Evolutionary conservation across 2,329 filamentous ascomycete genomes (phyloP).

Genomic region (Apiospora saccharicola): DNA sequence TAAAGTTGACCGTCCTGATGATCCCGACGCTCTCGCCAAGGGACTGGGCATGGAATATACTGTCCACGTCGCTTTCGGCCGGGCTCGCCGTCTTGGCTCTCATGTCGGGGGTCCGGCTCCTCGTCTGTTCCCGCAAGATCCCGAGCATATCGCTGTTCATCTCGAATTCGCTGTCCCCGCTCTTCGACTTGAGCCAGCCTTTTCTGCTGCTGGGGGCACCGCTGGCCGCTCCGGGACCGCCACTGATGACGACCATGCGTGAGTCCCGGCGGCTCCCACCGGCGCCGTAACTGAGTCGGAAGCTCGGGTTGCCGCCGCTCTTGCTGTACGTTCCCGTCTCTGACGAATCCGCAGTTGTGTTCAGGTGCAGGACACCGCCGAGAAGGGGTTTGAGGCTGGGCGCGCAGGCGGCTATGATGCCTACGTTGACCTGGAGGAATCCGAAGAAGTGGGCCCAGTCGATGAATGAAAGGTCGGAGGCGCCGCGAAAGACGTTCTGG

Average conservation of each 20-base stretch:
- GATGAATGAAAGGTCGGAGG: background rate
- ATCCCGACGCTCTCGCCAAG: background rate
- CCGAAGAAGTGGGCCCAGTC: conserved; percentile 27
- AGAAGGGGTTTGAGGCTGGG: conserved; percentile 23
- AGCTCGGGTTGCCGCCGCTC: background rate
- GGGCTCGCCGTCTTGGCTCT: background rate
- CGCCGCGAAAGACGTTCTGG: background rate
- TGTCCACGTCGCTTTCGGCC: background rate
- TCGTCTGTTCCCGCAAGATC: background rate
- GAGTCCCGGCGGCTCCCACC: background rate
- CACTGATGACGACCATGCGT: background rate
- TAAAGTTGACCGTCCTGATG: background rate
- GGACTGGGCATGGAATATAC: background rate
- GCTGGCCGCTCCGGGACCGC: background rate
- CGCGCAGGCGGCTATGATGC: conserved; percentile 25
- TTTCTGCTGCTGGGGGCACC: background rate
- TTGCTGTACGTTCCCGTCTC: background rate
- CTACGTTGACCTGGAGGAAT: conserved; percentile 25
- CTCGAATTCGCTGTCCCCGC: background rate
- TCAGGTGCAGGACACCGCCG: conserved; percentile 12
- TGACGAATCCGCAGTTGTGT: background rate
- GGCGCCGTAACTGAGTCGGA: background rate
- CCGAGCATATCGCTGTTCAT: background rate
- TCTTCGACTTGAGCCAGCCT: background rate
- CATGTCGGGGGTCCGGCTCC: background rate